A percentile compares a stretch with the other conserved stretches of the same genome.
These are phyloP conservation scores for Penicillium italicum DNA, from an alignment of 2,329 filamentous ascomycete species.

Conservation along the genomic window DNA sequence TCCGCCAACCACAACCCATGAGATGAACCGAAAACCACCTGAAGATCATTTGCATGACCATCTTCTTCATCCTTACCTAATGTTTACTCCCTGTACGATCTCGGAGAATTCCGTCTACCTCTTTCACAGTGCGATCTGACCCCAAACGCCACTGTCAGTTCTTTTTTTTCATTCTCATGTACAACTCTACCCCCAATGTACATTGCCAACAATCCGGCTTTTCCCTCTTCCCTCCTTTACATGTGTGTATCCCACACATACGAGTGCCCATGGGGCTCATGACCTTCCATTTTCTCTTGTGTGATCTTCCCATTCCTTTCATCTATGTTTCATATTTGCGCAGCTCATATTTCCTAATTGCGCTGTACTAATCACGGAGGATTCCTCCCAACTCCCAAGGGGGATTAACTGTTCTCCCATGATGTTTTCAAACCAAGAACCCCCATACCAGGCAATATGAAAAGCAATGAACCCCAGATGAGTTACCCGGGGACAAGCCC, in stretches of 20 bases:
- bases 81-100: slow-evolving; percentile 1
- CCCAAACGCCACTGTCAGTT: slow-evolving; percentile 18
- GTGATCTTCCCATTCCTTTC: slow-evolving; percentile 13
- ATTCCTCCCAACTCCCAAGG: neutral
- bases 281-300: slow-evolving; percentile 10
- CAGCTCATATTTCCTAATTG: slow-evolving; percentile 24
- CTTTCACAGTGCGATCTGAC: slow-evolving; percentile 8
- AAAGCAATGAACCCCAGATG: slow-evolving; percentile 33
- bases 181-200: slow-evolving; percentile 17
- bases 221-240: slow-evolving; percentile 9
- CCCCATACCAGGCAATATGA: slow-evolving; percentile 16
- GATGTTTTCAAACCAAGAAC: slow-evolving; percentile 17
- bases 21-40: slow-evolving; percentile 8
- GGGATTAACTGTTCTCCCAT: slow-evolving; percentile 15
- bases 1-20: slow-evolving; percentile 5
- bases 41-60: slow-evolving; percentile 14
- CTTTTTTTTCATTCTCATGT: slow-evolving; percentile 16
- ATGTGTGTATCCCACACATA: slow-evolving; percentile 13
- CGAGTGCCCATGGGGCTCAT: slow-evolving; percentile 11
- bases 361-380: slow-evolving; percentile 21
- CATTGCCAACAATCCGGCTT: slow-evolving; percentile 8
- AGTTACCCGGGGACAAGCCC: slow-evolving; percentile 20
- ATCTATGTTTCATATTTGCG: slow-evolving; percentile 24
- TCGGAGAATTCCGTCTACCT: neutral
- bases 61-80: slow-evolving; percentile 11